Conservation (phyloP, 345 rosid genomes). For the Melastoma malabathricum region DNA sequence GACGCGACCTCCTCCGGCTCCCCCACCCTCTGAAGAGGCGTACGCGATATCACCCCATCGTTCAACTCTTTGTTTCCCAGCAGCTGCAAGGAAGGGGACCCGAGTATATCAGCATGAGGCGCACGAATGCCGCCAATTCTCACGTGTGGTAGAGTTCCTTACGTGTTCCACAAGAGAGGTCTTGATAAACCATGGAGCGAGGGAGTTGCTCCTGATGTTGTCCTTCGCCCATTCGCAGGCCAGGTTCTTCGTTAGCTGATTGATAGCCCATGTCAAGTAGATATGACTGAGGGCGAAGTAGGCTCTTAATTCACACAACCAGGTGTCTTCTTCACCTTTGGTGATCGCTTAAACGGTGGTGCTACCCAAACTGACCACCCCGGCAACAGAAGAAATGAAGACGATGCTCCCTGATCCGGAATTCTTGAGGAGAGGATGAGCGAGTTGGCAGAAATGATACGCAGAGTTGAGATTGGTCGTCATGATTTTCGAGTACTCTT, state of each 20-base stretch:
- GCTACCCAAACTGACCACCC: slow-evolving; percentile 24
- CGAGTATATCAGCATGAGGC: background rate
- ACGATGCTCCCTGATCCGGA: slow-evolving; percentile 72
- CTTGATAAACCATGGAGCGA: slow-evolving; percentile 79
- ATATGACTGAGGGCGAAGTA: background rate
- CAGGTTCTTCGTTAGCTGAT: slow-evolving; percentile 66
- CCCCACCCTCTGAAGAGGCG: slow-evolving; percentile 67
- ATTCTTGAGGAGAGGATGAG: slow-evolving; percentile 75
- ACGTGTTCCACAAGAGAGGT: slow-evolving; percentile 70
- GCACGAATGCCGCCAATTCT: too few relatives aligned
- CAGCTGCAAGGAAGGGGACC: slow-evolving; percentile 21
- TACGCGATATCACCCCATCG: slow-evolving; percentile 36
- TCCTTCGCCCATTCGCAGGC: slow-evolving; percentile 94
- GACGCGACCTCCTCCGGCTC: slow-evolving; percentile 77
- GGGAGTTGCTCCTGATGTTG: slow-evolving; percentile 65
- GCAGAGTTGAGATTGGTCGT: slow-evolving; percentile 64
- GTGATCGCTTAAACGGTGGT: slow-evolving; percentile 63
- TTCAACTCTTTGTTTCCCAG: slow-evolving; percentile 32
- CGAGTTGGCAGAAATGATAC: slow-evolving; percentile 65
- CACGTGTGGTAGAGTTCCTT: slow-evolving; percentile 5
- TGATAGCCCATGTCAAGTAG: slow-evolving; percentile 47
- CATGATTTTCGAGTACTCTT: slow-evolving; percentile 47
- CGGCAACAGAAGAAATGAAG: slow-evolving; percentile 79
- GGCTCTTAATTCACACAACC: background rate
- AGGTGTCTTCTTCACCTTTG: slow-evolving; percentile 34